phyloP scores from a whole-genome alignment of 1,284 basidiomycete genomes.

The Ustilago nuda region DNA sequence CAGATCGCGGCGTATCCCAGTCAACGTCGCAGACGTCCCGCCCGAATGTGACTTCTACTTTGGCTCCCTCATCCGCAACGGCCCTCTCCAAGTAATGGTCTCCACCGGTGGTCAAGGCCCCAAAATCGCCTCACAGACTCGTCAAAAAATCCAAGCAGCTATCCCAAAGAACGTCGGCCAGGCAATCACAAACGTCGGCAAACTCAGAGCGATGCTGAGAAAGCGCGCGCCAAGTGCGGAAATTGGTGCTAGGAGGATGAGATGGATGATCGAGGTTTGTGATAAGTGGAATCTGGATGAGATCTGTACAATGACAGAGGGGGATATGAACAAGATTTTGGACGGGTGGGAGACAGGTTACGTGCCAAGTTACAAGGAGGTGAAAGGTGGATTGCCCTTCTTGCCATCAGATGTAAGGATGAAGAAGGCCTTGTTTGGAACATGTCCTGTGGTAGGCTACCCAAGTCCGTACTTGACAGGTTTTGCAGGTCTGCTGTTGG shows the following conservation, averaged over 20 bases:
- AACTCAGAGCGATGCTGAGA: constrained; percentile 77
- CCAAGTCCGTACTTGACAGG: constrained; percentile 57
- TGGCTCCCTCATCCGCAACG: constrained; percentile 89
- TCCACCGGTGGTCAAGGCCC: constrained; percentile 95
- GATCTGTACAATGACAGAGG: constrained; percentile 77
- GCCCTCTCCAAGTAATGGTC: constrained; percentile 93
- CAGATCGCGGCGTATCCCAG: constrained; percentile 79
- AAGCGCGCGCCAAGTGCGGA: constrained; percentile 81
- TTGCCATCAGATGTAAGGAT: constrained; percentile 31
- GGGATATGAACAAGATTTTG: constrained; percentile 65
- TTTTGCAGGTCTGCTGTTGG: constrained; percentile 37
- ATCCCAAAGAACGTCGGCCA: constrained; percentile 81
- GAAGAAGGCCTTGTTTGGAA: constrained; percentile 54
- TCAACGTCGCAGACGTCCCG: constrained; percentile 97
- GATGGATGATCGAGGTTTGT: constrained; percentile 93
- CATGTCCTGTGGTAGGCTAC: constrained; percentile 60
- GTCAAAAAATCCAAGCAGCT: constrained; percentile 77
- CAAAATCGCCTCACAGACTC: constrained; percentile 86
- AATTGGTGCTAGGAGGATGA: constrained; percentile 83
- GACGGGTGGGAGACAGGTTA: constrained; percentile 68
- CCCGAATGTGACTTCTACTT: constrained; percentile 94
- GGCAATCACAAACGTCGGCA: constrained; percentile 84
- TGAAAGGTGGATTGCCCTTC: constrained; percentile 40
- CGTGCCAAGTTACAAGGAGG: constrained; percentile 60
- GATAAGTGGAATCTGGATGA: constrained; percentile 85